phyloP scores from a whole-genome alignment of 495 filamentous ascomycete species.

The Xylaria grammica region DNA sequence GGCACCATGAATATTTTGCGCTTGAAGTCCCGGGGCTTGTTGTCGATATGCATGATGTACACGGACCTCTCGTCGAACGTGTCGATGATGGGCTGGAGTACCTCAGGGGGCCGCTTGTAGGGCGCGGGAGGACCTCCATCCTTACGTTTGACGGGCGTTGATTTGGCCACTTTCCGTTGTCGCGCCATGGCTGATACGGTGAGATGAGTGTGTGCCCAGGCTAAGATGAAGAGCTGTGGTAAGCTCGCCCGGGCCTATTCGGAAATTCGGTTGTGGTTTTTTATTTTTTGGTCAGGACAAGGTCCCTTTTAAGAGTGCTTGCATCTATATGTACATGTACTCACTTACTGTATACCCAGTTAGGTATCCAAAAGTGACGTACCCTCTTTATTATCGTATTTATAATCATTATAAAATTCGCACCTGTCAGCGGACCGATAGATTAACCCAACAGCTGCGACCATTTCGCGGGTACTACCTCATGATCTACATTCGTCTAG shows the following conservation, averaged over 20 bases:
- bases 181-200: slow-evolving; percentile 24
- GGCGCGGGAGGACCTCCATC: slow-evolving; percentile 56
- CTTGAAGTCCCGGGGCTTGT: slow-evolving; percentile 66
- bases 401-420: no score
- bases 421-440: no score
- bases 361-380: no score
- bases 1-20: slow-evolving; percentile 77
- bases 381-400: no score
- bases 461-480: no score
- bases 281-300: not conserved
- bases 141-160: slow-evolving; percentile 27
- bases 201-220: slow-evolving; percentile 1
- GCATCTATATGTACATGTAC: not conserved
- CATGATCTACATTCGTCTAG: no score
- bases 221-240: not conserved
- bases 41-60: slow-evolving; percentile 83
- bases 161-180: slow-evolving; percentile 28
- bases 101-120: slow-evolving; percentile 64
- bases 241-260: not conserved
- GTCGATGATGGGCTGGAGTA: slow-evolving; percentile 64
- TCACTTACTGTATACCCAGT: no score
- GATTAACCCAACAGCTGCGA: no score
- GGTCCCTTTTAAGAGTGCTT: not conserved
- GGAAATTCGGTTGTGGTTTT: slow-evolving; percentile 2
- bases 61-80: slow-evolving; percentile 66